Evolutionary conservation across 768 basidiomycete genomes (phyloP), one percentile per base, ranked within the genome.

Genomic region (Amanita fuliginea): DNA sequence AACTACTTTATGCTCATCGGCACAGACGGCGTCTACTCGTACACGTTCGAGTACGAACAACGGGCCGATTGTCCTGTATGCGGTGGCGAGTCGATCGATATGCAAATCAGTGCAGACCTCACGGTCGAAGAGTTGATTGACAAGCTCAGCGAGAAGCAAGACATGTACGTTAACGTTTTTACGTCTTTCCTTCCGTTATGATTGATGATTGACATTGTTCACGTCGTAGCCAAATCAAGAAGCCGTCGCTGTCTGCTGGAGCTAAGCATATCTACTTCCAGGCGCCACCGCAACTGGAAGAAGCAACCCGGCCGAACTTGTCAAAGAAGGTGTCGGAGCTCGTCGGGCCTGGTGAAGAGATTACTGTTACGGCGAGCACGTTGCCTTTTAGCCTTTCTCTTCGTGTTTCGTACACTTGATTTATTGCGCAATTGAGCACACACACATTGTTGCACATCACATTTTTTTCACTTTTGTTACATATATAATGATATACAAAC

Each of bases 1-100:
- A 97, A 97, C 63, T 99, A 98, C 63, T 96, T 98, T 67, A 92
- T 97, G 93, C 77, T 98, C 50, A 92, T 94, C 53, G 96, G 96
- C 30, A 97, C 92, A 7, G 93, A 97, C 46, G 86, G 91, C 19
- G 79, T 98, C 8, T 99, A 99, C 67, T 93, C 95, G 2, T 94
- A 88, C 67, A 98, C 96, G 0, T 99, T 98, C 61, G 83, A 96
- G 67, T 88, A 95, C 60, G 91, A 97, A 69, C 83, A 81, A 59
- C 84, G 92, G 33, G 75, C 77, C 1, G 91, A 98, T 60, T 99
- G 96, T 63, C 96, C 96, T 3, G 96, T 98, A 6, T 99, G 96
- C 57, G 96, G 96, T 4, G 94, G 93, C 30, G 88, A 95, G 62
- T 71, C 86, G 0, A 67, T 93, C 37, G 83, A 89, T 47, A 71